Base-by-base conservation (phyloP, 2,329 filamentous ascomycete genomes). In the Incumbomyces delicatus region DNA sequence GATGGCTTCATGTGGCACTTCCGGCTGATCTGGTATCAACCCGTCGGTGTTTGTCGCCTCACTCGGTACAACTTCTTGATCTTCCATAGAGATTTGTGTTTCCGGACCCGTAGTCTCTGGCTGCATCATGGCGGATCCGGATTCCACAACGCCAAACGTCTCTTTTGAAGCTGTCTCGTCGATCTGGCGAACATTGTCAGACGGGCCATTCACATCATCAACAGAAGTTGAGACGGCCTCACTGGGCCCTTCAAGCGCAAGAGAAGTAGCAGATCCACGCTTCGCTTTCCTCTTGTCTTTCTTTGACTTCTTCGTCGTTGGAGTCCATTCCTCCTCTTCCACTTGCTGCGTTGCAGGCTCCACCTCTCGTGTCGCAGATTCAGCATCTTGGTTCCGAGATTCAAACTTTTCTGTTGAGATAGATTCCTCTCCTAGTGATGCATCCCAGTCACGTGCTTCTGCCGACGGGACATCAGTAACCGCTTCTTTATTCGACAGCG, bases 271-370 rank as follows among this genome's bases (percentile, higher is more conserved):
- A 5, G 44, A 41, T 20, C 22, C 11, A 18, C 35, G 32, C 20
- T 48, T 48, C 41, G 34, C 27, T 33, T 50, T 50, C 41, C 49
- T 51, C 35, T 51, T 49, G 41, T 46, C 43, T 32, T 46, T 46
- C 35, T 46, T 46, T 20, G 43, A 38, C 17, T 46, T 46, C 43
- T 39, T 46, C 13, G 52, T 56, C 5, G 50, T 44, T 27, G 51
- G 51, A 35, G 54, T 55, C 47, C 46, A 46, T 50, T 51, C 44
- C 42, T 61, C 58, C 44, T 56, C 45, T 34, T 27, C 31, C 3
- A 20, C 30, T 36, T 8, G 13, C 27, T 35, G 30, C 36, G 18
- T n/a, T 22, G 16, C 41, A 22, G 27, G 16, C 41, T 17, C n/a
- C 3, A 13, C 4, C 18, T 5, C 36, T 18, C 14, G 36, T 39